Base-by-base conservation (phyloP, 345 rosid species). In the Salix caprea region DNA sequence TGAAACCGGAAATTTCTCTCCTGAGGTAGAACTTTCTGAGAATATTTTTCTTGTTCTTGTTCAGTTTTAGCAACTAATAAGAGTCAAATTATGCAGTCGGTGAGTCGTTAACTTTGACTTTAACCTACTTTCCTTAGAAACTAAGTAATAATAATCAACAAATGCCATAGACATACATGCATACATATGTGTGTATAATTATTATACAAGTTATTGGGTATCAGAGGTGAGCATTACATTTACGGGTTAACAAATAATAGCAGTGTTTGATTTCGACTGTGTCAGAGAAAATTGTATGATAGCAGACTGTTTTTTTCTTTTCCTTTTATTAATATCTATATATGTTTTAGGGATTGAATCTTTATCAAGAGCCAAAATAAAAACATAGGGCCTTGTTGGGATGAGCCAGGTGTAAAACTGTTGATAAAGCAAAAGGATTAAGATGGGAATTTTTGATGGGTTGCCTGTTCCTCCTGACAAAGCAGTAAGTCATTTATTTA, bases 391-490 rank as follows among this genome's bases (percentile, higher is more conserved):
- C 18, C 65, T 65, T 60, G 34, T 21, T 78, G 48, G 73, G 56
- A 78, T 76, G 74, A 77, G 39, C 32, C 71, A 77, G 37, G 48
- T 72, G 32, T 52, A 56, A 21, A 24, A 54, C 77, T 18, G 48
- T 77, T 67, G 37, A 36, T 76, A 80, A 76, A 74, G 79, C 62
- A 21, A 67, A 81, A 77, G 77, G 46, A 15, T 69, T 54, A 84
- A 83, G 76, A 95, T 96, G 99, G 90, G 94, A 72, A 78, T 92
- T 76, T 93, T 96, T 61, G 91, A 92, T 82, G 97, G 93, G 82
- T 84, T 96, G 90, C 99, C 97, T 19, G 90, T 96, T 73, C 92
- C 97, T 73, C 88, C 88, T 11, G 94, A 93, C 48, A 96, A 96
- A 85, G 87, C 86, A 70, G 99, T 96, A 82, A 83, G 88, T 78